These are phyloP conservation scores for Epichloe baconii DNA, from an alignment of 2,329 filamentous ascomycete genomes.

Conservation along the genomic window DNA sequence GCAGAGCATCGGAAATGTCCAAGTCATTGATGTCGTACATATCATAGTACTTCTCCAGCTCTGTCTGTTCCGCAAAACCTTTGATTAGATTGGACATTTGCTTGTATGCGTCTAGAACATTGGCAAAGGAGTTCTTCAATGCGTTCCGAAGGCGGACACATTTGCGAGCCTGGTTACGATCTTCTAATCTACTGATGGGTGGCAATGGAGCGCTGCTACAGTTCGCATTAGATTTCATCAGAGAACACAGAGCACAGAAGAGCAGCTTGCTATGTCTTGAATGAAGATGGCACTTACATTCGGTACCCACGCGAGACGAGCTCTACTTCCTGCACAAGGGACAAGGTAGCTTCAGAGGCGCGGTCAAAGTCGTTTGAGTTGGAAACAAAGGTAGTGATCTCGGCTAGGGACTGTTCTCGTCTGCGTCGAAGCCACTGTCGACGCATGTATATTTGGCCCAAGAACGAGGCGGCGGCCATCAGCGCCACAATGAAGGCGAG, in stretches of 20 bases:
- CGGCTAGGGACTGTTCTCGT: constrained; percentile 58
- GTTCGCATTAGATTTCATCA: background rate
- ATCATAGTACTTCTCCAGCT: constrained; percentile 86
- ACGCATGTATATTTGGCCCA: constrained; percentile 58
- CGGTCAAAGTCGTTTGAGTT: constrained; percentile 73
- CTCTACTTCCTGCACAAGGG: constrained; percentile 88
- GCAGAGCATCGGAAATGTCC: constrained; percentile 58
- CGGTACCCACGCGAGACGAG: constrained; percentile 83
- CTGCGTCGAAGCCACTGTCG: constrained; percentile 74
- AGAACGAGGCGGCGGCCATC: constrained; percentile 38
- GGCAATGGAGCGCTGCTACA: constrained; percentile 73
- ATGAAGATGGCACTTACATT: constrained; percentile 42
- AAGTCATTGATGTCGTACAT: constrained; percentile 68
- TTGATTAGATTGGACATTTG: constrained; percentile 57
- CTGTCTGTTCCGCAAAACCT: constrained; percentile 61
- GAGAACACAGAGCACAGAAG: too few relatives aligned
- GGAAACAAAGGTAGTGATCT: constrained; percentile 54
- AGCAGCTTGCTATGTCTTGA: background rate
- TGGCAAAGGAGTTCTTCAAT: constrained; percentile 56
- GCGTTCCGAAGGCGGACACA: constrained; percentile 68
- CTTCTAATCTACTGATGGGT: constrained; percentile 84
- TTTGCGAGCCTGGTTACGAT: constrained; percentile 62
- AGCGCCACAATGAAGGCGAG: constrained; percentile 34
- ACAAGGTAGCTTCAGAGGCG: constrained; percentile 60
- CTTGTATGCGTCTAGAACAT: constrained; percentile 58